Base-by-base conservation (phyloP, 192 early-diverging fungal genomes). In the Podila epigama region DNA sequence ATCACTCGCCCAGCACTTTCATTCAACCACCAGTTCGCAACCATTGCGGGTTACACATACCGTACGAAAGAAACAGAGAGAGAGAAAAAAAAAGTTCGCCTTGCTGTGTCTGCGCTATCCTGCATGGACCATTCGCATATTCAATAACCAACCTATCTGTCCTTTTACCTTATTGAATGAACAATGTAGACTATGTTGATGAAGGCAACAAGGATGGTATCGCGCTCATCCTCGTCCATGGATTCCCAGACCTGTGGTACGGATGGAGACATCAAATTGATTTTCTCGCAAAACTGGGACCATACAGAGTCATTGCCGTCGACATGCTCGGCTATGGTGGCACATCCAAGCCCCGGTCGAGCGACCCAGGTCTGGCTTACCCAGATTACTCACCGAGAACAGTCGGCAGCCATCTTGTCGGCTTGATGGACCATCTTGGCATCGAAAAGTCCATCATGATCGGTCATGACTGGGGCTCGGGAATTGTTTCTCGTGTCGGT, bases 401-500 rank as follows among this genome's bases (percentile, higher is more conserved):
- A 15, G 3, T 66, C 4, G 63, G 28, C 3, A 55, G 53, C 8
- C 63, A 92, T 68, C 16, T 92, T 31, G 80, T 63, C 15, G 82
- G 36, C 28, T 65, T 92, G 28, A 78, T 91, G 63, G 87, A 90
- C 63, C 80, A 85, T 48, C 60, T 90, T 54, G 54, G 68, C 13
- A 35, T 87, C 2, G 78, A 67, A 51, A 85, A 70, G 11, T 84
- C 85, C 10, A 82, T 86, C 8, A 64, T 86, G 35, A 37, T 89
- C n/a, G 90, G 87, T 16, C 91, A 92, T 52, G 91, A 92, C 75
- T 92, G 91, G 89, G 63, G 63, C 5, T 31, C 52, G 5, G 63
- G 52, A 6, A 44, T 56, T 22, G 51, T 54, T 4, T 25, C n/a
- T 15, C 34, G 63, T 0, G 13, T 56, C 1, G 63, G 53, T 1